Conservation (phyloP, 306 rosid species). For the Medicago lupulina region DNA sequence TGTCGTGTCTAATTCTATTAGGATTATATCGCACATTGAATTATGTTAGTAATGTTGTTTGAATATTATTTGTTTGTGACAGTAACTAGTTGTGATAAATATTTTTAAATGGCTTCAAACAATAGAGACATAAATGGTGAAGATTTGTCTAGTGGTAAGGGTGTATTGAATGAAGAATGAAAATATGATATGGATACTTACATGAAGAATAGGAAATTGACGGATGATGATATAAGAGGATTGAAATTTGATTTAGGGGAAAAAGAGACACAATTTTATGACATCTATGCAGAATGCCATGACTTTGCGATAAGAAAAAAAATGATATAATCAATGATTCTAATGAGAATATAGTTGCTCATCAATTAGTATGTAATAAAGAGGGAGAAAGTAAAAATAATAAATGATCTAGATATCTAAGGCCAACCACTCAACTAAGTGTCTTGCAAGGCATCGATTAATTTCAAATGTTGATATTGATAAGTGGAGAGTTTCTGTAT, state of each 20-base stretch:
- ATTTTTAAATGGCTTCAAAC: background rate
- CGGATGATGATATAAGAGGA: background rate
- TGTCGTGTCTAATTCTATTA: no score
- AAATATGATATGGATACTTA: background rate
- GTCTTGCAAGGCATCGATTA: background rate
- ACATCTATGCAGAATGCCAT: background rate
- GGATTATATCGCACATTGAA: no score
- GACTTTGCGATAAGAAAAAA: background rate
- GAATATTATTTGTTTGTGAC: no score
- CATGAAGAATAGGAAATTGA: background rate
- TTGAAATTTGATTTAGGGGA: background rate
- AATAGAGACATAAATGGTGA: background rate
- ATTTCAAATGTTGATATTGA: background rate
- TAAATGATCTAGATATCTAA: background rate
- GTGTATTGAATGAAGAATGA: no score
- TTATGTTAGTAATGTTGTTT: no score
- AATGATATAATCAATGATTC: background rate
- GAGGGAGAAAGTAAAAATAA: background rate
- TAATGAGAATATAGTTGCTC: background rate
- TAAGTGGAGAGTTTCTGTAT: background rate
- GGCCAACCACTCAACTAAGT: background rate
- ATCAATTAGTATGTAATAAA: background rate
- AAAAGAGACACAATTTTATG: background rate
- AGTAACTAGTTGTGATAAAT: no score
- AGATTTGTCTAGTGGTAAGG: background rate